phyloP scores from a whole-genome alignment of 2,329 filamentous ascomycete genomes.

The Ceratocystis colombiana region DNA sequence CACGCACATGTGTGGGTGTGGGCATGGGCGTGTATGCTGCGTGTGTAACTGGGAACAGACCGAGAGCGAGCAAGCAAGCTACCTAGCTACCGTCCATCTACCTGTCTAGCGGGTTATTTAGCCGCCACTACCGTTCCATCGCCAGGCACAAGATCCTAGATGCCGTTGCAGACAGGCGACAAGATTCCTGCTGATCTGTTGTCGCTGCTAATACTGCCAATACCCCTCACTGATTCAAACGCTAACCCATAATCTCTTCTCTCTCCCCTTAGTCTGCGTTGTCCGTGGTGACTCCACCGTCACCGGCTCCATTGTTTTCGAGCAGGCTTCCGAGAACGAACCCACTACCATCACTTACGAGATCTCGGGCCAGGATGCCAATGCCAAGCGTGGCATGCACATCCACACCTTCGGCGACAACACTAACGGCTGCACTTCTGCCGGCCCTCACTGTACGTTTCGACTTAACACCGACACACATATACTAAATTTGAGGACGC shows the following conservation, averaged over 20 bases:
- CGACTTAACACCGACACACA: not conserved
- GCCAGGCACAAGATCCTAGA: not conserved
- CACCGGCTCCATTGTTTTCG: slow-evolving; percentile 86
- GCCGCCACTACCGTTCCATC: not conserved
- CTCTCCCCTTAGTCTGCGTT: slow-evolving; percentile 64
- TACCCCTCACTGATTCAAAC: slow-evolving; percentile 17
- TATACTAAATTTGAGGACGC: too few relatives aligned
- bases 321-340: slow-evolving; percentile 73
- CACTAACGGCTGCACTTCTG: slow-evolving; percentile 98
- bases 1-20: not conserved
- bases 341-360: slow-evolving; percentile 86
- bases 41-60: not conserved
- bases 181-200: not conserved
- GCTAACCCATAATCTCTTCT: slow-evolving; percentile 10
- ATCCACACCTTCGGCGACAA: slow-evolving; percentile 99
- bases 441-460: slow-evolving; percentile 85
- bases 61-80: not conserved
- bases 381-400: slow-evolving; percentile 96
- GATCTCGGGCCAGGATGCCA: slow-evolving; percentile 84
- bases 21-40: not conserved
- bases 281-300: slow-evolving; percentile 97
- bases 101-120: not conserved
- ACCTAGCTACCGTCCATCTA: not conserved
- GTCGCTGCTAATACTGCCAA: not conserved
- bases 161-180: not conserved